Evolutionary conservation across 1,284 basidiomycete species (phyloP).

Genomic region (Ganoderma sp.): DNA sequence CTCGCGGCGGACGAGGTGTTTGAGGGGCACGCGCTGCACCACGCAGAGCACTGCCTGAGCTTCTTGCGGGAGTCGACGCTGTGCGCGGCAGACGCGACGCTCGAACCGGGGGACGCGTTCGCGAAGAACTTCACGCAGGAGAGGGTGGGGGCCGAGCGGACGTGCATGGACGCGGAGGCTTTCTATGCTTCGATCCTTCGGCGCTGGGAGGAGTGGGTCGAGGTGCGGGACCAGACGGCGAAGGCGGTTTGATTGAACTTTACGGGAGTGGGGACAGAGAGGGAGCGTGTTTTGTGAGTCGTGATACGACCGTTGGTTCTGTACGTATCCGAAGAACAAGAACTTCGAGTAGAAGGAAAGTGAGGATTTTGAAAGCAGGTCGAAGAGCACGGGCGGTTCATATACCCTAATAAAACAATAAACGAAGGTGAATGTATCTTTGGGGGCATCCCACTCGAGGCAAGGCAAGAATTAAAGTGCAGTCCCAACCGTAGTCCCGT

Average conservation of each 20-base stretch:
- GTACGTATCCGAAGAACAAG: neutral
- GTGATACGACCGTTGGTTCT: too few relatives aligned
- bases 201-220: conserved; percentile 15
- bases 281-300: too few relatives aligned
- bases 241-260: neutral
- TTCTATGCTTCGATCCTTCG: conserved; percentile 15
- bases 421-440: neutral
- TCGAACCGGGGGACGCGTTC: conserved; percentile 41
- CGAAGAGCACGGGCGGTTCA: neutral
- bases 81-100: conserved; percentile 45
- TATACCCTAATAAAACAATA: neutral
- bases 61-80: conserved; percentile 41
- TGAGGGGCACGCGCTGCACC: conserved; percentile 8
- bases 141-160: conserved; percentile 5
- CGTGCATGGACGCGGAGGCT: conserved; percentile 17
- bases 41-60: conserved; percentile 33
- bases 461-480: neutral
- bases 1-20: conserved; percentile 11
- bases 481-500: neutral
- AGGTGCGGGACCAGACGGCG: neutral
- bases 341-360: neutral
- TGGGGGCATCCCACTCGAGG: neutral
- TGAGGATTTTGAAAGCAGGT: neutral
- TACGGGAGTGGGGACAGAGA: neutral
- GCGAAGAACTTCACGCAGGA: conserved; percentile 27